Evolutionary conservation across 495 filamentous ascomycete species (phyloP).

Genomic region (Trypethelium eluteriae): DNA sequence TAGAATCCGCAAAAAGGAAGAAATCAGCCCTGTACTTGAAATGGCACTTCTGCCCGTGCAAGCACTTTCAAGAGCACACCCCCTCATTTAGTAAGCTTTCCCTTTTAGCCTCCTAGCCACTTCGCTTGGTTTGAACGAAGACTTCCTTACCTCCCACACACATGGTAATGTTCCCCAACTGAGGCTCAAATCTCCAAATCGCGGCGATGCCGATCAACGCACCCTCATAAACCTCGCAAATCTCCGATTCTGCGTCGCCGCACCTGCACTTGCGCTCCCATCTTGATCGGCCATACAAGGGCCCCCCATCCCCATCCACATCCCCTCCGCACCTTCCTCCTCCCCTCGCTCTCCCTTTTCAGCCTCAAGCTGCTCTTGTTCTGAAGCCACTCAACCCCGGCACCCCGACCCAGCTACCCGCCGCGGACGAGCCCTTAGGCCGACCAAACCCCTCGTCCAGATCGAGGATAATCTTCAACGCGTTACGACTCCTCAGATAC

Average conservation of each 20-base stretch:
- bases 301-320: background rate
- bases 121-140: background rate
- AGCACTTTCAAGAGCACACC: background rate
- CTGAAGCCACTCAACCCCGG: background rate
- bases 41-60: background rate
- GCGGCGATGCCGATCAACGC: background rate
- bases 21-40: background rate
- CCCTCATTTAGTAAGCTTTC: background rate
- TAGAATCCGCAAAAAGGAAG: background rate
- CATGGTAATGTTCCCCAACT: background rate
- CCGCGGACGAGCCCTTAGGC: slow-evolving; percentile 33
- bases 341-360: background rate
- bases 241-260: slow-evolving; percentile 6
- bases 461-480: slow-evolving; percentile 94
- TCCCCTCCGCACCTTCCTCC: background rate
- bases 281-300: background rate
- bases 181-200: background rate
- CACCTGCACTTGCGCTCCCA: background rate
- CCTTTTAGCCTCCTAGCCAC: background rate
- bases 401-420: slow-evolving; percentile 6
- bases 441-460: slow-evolving; percentile 84
- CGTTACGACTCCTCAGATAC: slow-evolving; percentile 80
- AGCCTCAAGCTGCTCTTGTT: background rate
- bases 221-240: background rate
- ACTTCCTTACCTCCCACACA: background rate